Percentiles rank a stretch among this genome's conserved stretches.
Conservation (phyloP, 1,284 basidiomycete genomes). For the Fomitiporia mediterranea region DNA sequence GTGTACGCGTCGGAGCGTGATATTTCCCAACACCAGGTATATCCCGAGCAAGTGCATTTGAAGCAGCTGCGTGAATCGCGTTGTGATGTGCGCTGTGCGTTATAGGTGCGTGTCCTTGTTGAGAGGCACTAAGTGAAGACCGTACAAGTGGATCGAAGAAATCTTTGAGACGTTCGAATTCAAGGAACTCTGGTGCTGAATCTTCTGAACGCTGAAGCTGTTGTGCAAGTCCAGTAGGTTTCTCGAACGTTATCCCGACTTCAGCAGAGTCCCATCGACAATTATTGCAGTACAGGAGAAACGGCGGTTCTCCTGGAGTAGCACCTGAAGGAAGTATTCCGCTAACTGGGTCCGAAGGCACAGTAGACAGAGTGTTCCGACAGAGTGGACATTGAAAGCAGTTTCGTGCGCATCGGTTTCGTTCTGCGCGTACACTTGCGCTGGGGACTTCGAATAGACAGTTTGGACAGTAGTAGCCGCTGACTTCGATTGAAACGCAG, state of each 20-base stretch:
- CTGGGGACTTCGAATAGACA: conserved; percentile 99
- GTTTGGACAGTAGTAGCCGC: conserved; percentile 96
- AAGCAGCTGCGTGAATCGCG: conserved; percentile 80
- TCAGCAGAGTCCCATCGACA: conserved; percentile 95
- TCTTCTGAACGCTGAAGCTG: conserved; percentile 87
- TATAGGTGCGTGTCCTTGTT: conserved; percentile 28
- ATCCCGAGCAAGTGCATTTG: conserved; percentile 76
- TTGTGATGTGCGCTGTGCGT: conserved; percentile 65
- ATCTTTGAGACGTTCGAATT: conserved; percentile 90
- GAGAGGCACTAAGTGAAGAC: conserved; percentile 61
- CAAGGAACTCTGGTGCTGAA: conserved; percentile 75
- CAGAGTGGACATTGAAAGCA: conserved; percentile 97
- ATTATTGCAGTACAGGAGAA: conserved; percentile 86
- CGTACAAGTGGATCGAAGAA: conserved; percentile 89
- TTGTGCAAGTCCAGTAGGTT: conserved; percentile 88
- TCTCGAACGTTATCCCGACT: conserved; percentile 90
- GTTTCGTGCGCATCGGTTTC: conserved; percentile 97
- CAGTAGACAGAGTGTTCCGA: conserved; percentile 80
- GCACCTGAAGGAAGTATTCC: conserved; percentile 45
- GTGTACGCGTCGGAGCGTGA: conserved; percentile 48
- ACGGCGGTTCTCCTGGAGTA: conserved; percentile 77
- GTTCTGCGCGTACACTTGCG: conserved; percentile 92
- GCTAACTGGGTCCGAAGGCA: conserved; percentile 81
- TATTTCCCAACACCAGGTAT: conserved; percentile 75
- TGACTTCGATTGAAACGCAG: conserved; percentile 90